Percentiles rank a stretch among this genome's conserved stretches.
Conservation (phyloP, 805 yeast genomes). For the Candida xiaguanensis region DNA sequence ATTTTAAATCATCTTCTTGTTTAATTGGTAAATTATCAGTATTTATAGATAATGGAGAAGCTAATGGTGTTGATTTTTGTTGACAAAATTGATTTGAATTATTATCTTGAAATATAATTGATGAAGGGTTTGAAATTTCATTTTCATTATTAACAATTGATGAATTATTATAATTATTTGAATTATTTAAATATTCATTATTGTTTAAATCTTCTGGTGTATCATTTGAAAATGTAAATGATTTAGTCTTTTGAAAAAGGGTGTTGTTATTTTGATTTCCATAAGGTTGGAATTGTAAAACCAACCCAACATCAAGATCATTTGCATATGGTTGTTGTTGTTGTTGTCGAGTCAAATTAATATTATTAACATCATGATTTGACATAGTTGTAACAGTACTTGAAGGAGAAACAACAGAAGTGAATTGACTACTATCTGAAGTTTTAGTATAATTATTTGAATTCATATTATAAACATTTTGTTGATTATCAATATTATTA, state of each 20-base stretch:
- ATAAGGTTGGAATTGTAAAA: constrained; percentile 4
- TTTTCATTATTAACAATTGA: neutral
- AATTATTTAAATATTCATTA: neutral
- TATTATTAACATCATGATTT: constrained; percentile 1
- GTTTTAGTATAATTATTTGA: neutral
- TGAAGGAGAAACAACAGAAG: neutral
- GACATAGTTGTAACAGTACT: neutral
- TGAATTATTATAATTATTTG: neutral
- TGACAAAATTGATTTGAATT: neutral
- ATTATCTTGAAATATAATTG: neutral
- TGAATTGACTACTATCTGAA: neutral
- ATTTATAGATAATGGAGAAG: constrained; percentile 6
- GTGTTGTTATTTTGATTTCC: neutral
- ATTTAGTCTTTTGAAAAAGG: neutral
- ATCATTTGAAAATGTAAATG: neutral
- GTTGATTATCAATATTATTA: neutral
- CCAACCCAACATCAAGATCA: constrained; percentile 20
- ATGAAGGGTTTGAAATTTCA: neutral
- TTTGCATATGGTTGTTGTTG: constrained; percentile 14
- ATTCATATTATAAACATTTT: neutral
- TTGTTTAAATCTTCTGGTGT: neutral
- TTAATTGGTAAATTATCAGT: constrained; percentile 1
- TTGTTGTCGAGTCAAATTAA: neutral
- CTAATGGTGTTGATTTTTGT: constrained; percentile 4
- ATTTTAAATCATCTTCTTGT: neutral